A percentile compares a stretch with the other conserved stretches of the same genome.
Conservation (phyloP, 1,284 basidiomycete genomes). For the Trichosporon sp. region DNA sequence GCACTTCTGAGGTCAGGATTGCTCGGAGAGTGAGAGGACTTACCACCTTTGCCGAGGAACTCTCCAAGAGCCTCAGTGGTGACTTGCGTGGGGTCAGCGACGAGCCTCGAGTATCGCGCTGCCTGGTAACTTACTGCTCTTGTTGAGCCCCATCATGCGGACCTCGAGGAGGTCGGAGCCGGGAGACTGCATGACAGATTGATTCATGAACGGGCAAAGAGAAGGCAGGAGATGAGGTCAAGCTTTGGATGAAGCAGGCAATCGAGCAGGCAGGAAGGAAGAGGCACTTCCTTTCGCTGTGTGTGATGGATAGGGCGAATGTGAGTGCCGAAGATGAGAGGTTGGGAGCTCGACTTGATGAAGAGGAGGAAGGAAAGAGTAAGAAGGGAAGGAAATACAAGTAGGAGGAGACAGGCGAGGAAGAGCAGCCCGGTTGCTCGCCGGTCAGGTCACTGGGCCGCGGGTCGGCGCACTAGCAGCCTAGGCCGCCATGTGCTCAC, state of each 20-base stretch:
- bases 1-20: conserved; percentile 16
- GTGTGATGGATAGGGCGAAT: not conserved
- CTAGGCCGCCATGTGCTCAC: not conserved
- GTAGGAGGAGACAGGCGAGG: not conserved
- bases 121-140: conserved; percentile 8
- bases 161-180: conserved; percentile 20
- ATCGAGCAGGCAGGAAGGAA: conserved; percentile 2
- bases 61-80: conserved; percentile 29
- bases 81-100: conserved; percentile 20
- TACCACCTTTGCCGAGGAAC: conserved; percentile 33
- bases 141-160: conserved; percentile 27
- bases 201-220: not conserved
- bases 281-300: not conserved
- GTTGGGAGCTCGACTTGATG: not conserved
- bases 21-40: not conserved
- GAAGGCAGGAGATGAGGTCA: not conserved
- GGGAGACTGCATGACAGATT: conserved; percentile 3
- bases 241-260: not conserved
- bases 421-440: not conserved
- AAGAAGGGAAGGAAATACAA: not conserved
- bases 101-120: not conserved
- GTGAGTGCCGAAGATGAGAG: not conserved
- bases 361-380: not conserved
- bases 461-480: not conserved
- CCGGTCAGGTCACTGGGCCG: not conserved